These are phyloP conservation scores for Plasmodium berghei DNA, from an alignment of 169 alveolate species.

Conservation along the genomic window DNA sequence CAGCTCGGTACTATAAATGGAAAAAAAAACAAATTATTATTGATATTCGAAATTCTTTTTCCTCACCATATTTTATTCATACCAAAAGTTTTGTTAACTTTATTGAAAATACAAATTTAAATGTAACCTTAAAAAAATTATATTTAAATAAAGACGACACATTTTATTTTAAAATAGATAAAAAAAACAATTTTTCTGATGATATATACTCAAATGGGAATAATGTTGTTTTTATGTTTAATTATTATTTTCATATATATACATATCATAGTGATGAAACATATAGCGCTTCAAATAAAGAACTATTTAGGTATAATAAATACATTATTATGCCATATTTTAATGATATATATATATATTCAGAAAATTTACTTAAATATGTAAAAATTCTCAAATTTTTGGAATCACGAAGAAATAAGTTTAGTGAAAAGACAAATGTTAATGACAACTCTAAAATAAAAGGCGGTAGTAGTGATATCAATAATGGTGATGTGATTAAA, in stretches of 20 bases:
- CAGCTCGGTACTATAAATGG: conserved; percentile 55
- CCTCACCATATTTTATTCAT: conserved; percentile 70
- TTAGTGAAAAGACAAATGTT: conserved; percentile 8
- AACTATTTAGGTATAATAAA: conserved; percentile 28
- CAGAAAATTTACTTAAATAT: conserved; percentile 39
- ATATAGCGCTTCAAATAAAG: conserved; percentile 39
- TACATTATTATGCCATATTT: conserved; percentile 66
- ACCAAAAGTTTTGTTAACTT: conserved; percentile 58
- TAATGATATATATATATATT: conserved; percentile 47
- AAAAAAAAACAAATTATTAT: conserved; percentile 44
- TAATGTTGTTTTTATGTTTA: conserved; percentile 55
- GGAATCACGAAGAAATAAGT: not conserved
- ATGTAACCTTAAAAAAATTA: conserved; percentile 41
- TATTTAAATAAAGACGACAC: conserved; percentile 53
- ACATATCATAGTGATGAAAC: conserved; percentile 60
- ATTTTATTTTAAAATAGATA: conserved; percentile 57
- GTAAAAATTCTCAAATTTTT: conserved; percentile 38
- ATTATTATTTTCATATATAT: conserved; percentile 36
- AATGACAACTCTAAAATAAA: not conserved
- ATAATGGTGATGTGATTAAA: conserved; percentile 5
- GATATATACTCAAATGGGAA: conserved; percentile 32
- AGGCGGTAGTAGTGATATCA: not conserved
- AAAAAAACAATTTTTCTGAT: conserved; percentile 32
- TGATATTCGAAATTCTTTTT: conserved; percentile 68
- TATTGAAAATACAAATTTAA: conserved; percentile 63